Conservation (phyloP, 768 basidiomycete species). For the Postia placenta region DNA sequence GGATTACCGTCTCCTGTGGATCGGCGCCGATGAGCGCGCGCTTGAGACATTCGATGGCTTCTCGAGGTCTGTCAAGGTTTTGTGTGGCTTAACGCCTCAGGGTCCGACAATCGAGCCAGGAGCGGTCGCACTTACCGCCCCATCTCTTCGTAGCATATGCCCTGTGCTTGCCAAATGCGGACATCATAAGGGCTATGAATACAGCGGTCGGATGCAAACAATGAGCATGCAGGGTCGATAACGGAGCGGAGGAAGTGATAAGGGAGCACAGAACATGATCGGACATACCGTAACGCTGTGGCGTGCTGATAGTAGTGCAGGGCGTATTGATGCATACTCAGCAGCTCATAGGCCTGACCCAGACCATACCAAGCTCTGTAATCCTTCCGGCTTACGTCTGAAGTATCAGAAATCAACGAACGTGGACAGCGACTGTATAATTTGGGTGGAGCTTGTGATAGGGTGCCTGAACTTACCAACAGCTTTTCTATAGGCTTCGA, state of each 20-base stretch:
- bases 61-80: constrained; percentile 56
- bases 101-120: not conserved
- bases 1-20: constrained; percentile 67
- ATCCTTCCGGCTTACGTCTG: constrained; percentile 95
- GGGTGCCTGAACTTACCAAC: constrained; percentile 53
- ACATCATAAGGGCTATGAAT: constrained; percentile 83
- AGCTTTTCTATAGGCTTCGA: constrained; percentile 94
- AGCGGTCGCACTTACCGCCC: constrained; percentile 50
- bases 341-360: constrained; percentile 93
- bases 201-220: not conserved
- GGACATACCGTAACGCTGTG: constrained; percentile 73
- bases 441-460: not conserved
- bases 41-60: constrained; percentile 89
- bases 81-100: too few relatives aligned
- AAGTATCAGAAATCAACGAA: constrained; percentile 3
- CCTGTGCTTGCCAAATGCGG: constrained; percentile 93
- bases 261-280: not conserved
- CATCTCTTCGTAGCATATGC: constrained; percentile 89
- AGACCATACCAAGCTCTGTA: constrained; percentile 98
- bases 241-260: constrained; percentile 1
- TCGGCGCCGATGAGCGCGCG: constrained; percentile 83
- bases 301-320: constrained; percentile 96
- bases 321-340: constrained; percentile 96
- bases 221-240: not conserved
- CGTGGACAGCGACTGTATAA: not conserved